Conservation (phyloP, 495 filamentous ascomycete species). For the Corynascus novoguineensis region DNA sequence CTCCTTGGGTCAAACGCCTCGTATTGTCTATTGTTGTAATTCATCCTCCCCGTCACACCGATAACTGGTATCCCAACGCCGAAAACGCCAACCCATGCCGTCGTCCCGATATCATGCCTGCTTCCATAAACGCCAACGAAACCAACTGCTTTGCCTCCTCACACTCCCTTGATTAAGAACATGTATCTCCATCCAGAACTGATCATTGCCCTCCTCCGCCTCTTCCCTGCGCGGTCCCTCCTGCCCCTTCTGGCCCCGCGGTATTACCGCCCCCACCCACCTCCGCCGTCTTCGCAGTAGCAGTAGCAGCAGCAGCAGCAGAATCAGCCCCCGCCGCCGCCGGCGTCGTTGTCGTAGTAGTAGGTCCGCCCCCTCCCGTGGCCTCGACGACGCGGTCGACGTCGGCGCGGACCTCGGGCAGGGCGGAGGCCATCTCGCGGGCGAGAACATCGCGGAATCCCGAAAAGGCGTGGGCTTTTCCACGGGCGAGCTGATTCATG, state of each 20-base stretch:
- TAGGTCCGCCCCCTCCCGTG: constrained; percentile 27
- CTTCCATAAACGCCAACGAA: background rate
- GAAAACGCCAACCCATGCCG: background rate
- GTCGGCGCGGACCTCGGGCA: constrained; percentile 72
- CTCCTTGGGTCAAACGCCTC: no score
- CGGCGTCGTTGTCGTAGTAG: background rate
- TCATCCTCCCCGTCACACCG: background rate
- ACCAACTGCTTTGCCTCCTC: background rate
- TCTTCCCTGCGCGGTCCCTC: constrained; percentile 42
- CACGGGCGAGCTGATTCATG: constrained; percentile 77
- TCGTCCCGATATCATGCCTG: background rate
- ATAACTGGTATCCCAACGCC: background rate
- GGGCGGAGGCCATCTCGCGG: constrained; percentile 66
- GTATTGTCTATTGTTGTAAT: no score
- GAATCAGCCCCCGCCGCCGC: constrained; percentile 47
- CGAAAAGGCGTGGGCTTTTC: constrained; percentile 75
- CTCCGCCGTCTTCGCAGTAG: background rate
- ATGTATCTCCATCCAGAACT: background rate
- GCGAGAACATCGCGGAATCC: constrained; percentile 77
- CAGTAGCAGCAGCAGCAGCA: no score
- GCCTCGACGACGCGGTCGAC: constrained; percentile 55
- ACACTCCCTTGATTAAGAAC: no score
- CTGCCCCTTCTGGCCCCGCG: constrained; percentile 57
- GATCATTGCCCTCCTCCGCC: constrained; percentile 22
- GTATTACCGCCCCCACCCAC: background rate